Evolutionary conservation across 257 asterid genomes (phyloP).

Genomic region (Solanum pennellii): DNA sequence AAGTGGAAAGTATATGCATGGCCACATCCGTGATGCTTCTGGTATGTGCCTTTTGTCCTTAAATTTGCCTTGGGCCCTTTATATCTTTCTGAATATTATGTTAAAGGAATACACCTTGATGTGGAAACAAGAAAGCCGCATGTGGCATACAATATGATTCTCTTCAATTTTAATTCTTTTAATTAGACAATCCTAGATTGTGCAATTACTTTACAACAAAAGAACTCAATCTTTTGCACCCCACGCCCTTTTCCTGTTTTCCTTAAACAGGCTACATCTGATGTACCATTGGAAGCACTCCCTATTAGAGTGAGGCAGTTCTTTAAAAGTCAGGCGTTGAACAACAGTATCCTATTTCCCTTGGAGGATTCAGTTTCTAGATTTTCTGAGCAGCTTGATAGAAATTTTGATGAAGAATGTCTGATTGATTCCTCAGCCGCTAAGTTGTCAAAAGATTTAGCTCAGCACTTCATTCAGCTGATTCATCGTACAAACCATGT

Average conservation of each 20-base stretch:
- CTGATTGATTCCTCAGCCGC: constrained; percentile 44
- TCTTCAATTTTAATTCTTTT: not conserved
- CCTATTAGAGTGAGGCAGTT: constrained; percentile 65
- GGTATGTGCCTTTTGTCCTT: constrained; percentile 41
- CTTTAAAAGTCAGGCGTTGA: constrained; percentile 39
- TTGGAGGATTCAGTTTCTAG: constrained; percentile 46
- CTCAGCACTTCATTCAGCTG: constrained; percentile 59
- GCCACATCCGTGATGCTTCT: constrained; percentile 67
- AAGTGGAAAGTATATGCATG: constrained; percentile 65
- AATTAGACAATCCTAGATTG: not conserved
- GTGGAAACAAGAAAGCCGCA: not conserved
- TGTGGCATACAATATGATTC: not conserved
- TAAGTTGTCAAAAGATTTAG: constrained; percentile 62
- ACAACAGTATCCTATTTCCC: constrained; percentile 26
- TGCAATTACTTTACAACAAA: not conserved
- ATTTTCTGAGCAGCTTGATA: constrained; percentile 59
- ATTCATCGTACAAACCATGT: constrained; percentile 42
- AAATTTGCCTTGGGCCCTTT: not conserved
- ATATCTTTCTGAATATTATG: not conserved
- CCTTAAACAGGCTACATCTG: constrained; percentile 75
- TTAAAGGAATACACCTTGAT: not conserved
- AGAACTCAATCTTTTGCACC: not conserved
- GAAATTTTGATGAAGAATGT: constrained; percentile 42
- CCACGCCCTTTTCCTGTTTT: not conserved
- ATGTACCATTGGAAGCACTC: constrained; percentile 44